Evolutionary conservation across 1,284 basidiomycete genomes (phyloP), one percentile per base, ranked within the genome.

Genomic region (Ceratobasidium sp.): DNA sequence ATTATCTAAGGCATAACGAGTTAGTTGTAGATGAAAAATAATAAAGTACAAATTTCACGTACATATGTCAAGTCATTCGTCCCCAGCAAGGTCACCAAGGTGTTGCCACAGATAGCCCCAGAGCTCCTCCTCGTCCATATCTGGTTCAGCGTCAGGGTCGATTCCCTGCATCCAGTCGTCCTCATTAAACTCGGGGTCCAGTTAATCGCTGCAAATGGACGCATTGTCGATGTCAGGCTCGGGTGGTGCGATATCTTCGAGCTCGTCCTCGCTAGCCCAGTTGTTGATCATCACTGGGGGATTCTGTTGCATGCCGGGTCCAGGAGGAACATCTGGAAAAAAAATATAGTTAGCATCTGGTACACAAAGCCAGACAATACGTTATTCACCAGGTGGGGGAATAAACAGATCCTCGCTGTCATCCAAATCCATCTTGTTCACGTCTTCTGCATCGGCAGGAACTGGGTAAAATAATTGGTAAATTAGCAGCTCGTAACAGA

Each of bases 71-170:
- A 11, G 23, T 46, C 61, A 63, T 33, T 63, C 61, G 3, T 48
- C 61, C 44, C 49, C 61, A 14, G 63, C 38, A 8, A 67, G 51
- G 36, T 67, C 51, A 23, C 63, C 51, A 42, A 64, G 62, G 30
- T 51, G 49, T 7, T 51, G 48, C 14, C 18, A 49, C 7, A 64
- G 46, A 7, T 53, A 21, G 1, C 0, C 38, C 62, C 62, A 42
- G 9, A 64, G 62, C 21, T 64, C 49, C 0, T 53, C 23, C 9
- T 64, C 49, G 9, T 53, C 28, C 49, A 64, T 64, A 6, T 51
- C 62, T 11, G 21, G 62, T 33, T 64, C 49, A 12, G 7, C 23
- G 2, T 64, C 62, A 1, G 62, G 62, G 21, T 64, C 36, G 3
- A 64, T 16, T 42, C 62, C 62, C 3, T 9, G 33, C 21, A 18